A percentile compares a stretch with the other conserved stretches of the same genome.
These are phyloP conservation scores for Solanum chiquidenum DNA, from an alignment of 257 asterid genomes.

Conservation along the genomic window DNA sequence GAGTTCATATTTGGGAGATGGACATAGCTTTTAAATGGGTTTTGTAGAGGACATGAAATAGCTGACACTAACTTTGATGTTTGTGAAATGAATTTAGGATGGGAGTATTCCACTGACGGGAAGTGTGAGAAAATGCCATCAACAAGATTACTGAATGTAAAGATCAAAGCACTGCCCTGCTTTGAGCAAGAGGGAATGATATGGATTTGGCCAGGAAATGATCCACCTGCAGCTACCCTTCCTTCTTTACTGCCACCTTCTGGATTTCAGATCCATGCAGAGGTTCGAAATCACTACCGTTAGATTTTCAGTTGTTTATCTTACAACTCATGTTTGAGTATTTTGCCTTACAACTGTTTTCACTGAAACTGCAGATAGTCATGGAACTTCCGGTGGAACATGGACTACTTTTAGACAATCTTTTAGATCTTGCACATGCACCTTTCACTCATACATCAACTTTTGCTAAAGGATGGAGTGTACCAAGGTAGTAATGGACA, in stretches of 20 bases:
- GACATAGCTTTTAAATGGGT: not conserved
- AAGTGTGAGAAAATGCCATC: constrained; percentile 96
- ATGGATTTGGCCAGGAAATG: constrained; percentile 96
- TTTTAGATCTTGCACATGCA: constrained; percentile 96
- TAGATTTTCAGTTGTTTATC: not conserved
- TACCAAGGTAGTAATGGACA: constrained; percentile 47
- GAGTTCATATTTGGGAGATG: not conserved
- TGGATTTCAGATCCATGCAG: constrained; percentile 88
- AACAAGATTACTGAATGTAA: constrained; percentile 56
- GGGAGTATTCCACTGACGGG: constrained; percentile 89
- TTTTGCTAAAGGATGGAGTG: constrained; percentile 95
- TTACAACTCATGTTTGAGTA: not conserved
- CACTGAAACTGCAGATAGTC: constrained; percentile 46
- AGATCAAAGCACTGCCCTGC: constrained; percentile 77
- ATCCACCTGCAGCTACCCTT: constrained; percentile 63
- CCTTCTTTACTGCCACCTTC: constrained; percentile 79
- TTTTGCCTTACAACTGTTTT: not conserved
- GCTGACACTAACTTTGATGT: not conserved
- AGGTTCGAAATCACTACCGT: constrained; percentile 32
- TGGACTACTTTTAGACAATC: constrained; percentile 84
- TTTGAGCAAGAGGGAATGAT: constrained; percentile 87
- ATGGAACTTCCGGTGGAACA: constrained; percentile 97
- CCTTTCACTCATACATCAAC: constrained; percentile 95
- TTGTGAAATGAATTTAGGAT: constrained; percentile 40
- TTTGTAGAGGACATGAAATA: not conserved